Evolutionary conservation across 805 yeast species (phyloP), one percentile per base, ranked within the genome.

Genomic region (Barnettozyma sucrosica): DNA sequence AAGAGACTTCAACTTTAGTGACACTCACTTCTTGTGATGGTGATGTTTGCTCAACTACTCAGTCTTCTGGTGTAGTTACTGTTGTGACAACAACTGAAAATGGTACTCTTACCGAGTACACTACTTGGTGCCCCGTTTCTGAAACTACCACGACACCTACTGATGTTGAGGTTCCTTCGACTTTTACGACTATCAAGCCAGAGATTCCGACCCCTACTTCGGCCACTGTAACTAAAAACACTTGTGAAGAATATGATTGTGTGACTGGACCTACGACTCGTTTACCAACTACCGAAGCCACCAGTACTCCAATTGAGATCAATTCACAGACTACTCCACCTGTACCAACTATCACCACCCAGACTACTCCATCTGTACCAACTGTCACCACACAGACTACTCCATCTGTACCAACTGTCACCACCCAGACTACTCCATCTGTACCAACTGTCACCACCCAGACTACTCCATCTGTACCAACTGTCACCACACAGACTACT

Each of bases 61-160:
- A 49, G 9, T 44, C 58, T 1, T 58, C 67, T 51, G 67, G 70
- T 53, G 50, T 58, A 50, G 62, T 65, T 14, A 63, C 67, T 16
- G 61, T 64, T 48, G 64, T 68, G 38, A 66, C 70, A 36, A 59
- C 61, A 37, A 63, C 70, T 5, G 44, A 34, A 30, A 26, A 34
- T 16, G 43, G 43, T 38, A 44, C 50, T 1, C 62, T 41, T 38
- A 73, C 73, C n/a, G 57, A 60, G 16, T 72, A 66, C 61, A 67
- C 72, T 19, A 66, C 73, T 7, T 68, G 66, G 62, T 67, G 72
- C 49, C 72, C 50, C 24, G 19, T 43, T 2, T 33, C 46, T 16
- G 37, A 41, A 18, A 36, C 38, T 30, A 18, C 32, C 16, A 28
- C 32, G 9, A 28, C 32, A 13, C 32, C 32, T 13, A 13, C 32